These are phyloP conservation scores for Trichoderma citrinoviride DNA, from an alignment of 2,329 filamentous ascomycete species.

Conservation along the genomic window DNA sequence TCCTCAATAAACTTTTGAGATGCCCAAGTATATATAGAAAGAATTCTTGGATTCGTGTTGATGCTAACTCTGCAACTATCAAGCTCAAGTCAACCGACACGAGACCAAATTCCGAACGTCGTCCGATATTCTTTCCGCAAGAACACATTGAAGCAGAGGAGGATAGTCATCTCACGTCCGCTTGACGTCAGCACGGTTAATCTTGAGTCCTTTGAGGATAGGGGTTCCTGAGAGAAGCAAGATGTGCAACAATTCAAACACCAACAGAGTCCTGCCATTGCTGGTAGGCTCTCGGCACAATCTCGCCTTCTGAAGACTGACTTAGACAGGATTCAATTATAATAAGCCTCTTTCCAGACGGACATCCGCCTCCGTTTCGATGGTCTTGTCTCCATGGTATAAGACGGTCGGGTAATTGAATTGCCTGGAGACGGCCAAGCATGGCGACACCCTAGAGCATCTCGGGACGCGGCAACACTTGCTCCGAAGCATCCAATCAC, in stretches of 20 bases:
- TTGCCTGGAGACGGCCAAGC: neutral
- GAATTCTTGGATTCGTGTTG: neutral
- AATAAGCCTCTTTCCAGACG: neutral
- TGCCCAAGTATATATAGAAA: neutral
- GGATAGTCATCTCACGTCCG: neutral
- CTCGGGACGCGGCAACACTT: neutral
- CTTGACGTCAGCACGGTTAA: slow-evolving; percentile 16
- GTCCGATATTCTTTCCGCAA: neutral
- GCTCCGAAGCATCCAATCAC: neutral
- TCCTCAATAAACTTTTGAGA: neutral
- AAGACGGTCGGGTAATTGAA: slow-evolving; percentile 3
- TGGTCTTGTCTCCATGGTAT: neutral
- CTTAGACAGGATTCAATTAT: neutral
- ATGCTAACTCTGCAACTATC: neutral
- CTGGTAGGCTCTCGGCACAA: neutral
- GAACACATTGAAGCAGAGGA: neutral
- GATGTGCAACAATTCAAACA: neutral
- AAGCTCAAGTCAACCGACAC: neutral
- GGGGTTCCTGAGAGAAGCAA: neutral
- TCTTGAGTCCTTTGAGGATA: neutral
- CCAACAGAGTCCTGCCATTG: neutral
- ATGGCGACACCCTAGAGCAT: neutral
- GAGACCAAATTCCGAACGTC: neutral
- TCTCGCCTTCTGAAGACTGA: neutral
- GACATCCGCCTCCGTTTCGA: slow-evolving; percentile 10